Evolutionary conservation across 2,329 filamentous ascomycete genomes (phyloP).

Genomic region (Talaromyces sp.): DNA sequence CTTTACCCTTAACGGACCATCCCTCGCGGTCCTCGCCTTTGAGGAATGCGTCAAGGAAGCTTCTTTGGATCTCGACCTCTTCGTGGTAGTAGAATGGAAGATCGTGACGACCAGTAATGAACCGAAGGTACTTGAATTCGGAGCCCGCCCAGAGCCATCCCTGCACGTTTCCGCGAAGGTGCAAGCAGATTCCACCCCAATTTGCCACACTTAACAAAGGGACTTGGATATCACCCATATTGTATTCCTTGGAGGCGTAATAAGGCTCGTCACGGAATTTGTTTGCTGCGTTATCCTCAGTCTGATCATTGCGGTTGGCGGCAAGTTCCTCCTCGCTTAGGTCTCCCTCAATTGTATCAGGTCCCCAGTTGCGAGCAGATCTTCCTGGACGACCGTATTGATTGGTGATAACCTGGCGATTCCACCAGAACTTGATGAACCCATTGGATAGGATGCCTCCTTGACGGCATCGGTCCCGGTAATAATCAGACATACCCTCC

Average conservation of each 20-base stretch:
- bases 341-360: slow-evolving; percentile 43
- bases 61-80: slow-evolving; percentile 64
- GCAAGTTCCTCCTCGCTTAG: slow-evolving; percentile 34
- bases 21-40: slow-evolving; percentile 58
- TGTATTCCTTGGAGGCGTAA: slow-evolving; percentile 64
- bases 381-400: slow-evolving; percentile 62
- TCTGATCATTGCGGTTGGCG: slow-evolving; percentile 42
- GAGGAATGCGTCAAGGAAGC: slow-evolving; percentile 68
- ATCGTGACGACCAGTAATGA: slow-evolving; percentile 68
- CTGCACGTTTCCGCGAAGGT: slow-evolving; percentile 66
- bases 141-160: slow-evolving; percentile 64
- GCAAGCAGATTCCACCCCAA: slow-evolving; percentile 68
- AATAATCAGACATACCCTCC: slow-evolving; percentile 58
- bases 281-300: slow-evolving; percentile 48
- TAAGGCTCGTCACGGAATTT: slow-evolving; percentile 62
- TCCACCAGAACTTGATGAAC: slow-evolving; percentile 65
- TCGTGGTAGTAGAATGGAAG: slow-evolving; percentile 69
- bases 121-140: slow-evolving; percentile 64
- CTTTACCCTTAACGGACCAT: slow-evolving; percentile 49
- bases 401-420: slow-evolving; percentile 59
- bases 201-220: slow-evolving; percentile 66
- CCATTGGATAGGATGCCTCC: slow-evolving; percentile 59
- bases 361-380: slow-evolving; percentile 52
- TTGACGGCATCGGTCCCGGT: slow-evolving; percentile 58
- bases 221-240: slow-evolving; percentile 63